Base-by-base conservation (phyloP, 2,329 filamentous ascomycete genomes). In the Ramularia collo-cygni region DNA sequence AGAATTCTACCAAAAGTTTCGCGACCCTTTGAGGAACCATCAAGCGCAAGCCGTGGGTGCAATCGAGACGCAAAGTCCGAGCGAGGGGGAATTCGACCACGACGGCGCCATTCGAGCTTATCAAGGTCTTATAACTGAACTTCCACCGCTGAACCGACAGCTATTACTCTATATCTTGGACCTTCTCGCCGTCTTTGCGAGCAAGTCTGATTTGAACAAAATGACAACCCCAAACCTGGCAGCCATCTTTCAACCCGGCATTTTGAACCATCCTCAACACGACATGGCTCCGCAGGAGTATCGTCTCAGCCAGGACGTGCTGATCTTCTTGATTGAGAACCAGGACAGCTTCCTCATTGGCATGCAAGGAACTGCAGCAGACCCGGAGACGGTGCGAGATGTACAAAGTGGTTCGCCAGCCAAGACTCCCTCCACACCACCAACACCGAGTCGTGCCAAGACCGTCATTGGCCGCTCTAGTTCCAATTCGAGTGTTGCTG, bases 351-450 rank as follows among this genome's bases (percentile, higher is more conserved):
- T 98, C 71, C 70, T 98, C 50, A 93, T 98, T 50, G 92, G 92
- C 40, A 98, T 98, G 92, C 86, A 88, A 59, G 92, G 92, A 31
- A 95, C 89, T n/a, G 89, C 80, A n/a, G 85, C 89, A n/a, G 89
- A 95, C 59, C 86, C 93, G 59, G 81, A 78, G 45, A 80, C 77
- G 6, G 71, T 79, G 35, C 75, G 77, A 55, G 77, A 80, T 45
- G 71, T 81, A 27, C 81, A 89, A 57, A 85, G 84, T 41, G 83
- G 83, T 3, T 75, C 77, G 3, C 76, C 48, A 66, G 66, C 60
- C 53, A 73, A 62, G 44, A 67, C 64, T 40, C 67, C 66, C 58
- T 69, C 62, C 56, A 68, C 69, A 8, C 58, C 62, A 5, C 54
- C 56, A 4, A 60, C 55, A 12, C 66, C 68, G 17, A 60, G 56